Conservation (phyloP, 768 basidiomycete genomes). For the Panus rudis region DNA sequence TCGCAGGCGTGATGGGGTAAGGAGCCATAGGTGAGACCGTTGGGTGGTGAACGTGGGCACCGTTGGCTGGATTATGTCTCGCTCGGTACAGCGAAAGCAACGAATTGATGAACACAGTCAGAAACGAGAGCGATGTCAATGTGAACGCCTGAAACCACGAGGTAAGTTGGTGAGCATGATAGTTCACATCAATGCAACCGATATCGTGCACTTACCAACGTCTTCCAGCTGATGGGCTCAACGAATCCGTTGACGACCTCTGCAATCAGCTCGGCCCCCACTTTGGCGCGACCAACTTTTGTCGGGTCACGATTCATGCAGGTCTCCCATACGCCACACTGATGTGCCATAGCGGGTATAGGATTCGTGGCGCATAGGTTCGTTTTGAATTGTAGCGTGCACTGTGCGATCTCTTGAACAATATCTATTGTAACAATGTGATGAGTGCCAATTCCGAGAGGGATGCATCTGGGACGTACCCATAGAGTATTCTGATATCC, state of each 20-base stretch:
- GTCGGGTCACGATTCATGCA: conserved; percentile 96
- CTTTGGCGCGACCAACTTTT: conserved; percentile 79
- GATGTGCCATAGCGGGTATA: conserved; percentile 81
- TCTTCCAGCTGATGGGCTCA: conserved; percentile 97
- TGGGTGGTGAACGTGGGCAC: conserved; percentile 13
- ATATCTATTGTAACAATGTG: conserved; percentile 51
- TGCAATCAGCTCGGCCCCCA: conserved; percentile 91
- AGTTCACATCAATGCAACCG: conserved; percentile 6
- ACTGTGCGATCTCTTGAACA: conserved; percentile 87
- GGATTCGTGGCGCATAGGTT: conserved; percentile 74
- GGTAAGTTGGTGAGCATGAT: conserved; percentile 9
- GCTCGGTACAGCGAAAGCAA: conserved; percentile 72
- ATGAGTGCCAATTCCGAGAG: conserved; percentile 1
- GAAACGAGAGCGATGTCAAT: conserved; percentile 65
- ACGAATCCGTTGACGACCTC: conserved; percentile 96
- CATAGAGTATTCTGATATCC: conserved; percentile 82
- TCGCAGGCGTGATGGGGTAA: conserved; percentile 32
- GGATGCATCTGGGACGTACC: conserved; percentile 40
- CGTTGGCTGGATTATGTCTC: conserved; percentile 35
- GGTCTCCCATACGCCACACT: conserved; percentile 85
- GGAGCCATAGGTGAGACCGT: conserved; percentile 8
- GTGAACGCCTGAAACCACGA: conserved; percentile 50
- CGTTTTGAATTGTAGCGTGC: conserved; percentile 70
- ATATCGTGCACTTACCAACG: conserved; percentile 52
- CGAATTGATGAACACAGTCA: conserved; percentile 78